Percentiles rank a stretch among this genome's conserved stretches.
Evolutionary conservation across 1,284 basidiomycete species (phyloP).

Genomic region (Melampsora americana): DNA sequence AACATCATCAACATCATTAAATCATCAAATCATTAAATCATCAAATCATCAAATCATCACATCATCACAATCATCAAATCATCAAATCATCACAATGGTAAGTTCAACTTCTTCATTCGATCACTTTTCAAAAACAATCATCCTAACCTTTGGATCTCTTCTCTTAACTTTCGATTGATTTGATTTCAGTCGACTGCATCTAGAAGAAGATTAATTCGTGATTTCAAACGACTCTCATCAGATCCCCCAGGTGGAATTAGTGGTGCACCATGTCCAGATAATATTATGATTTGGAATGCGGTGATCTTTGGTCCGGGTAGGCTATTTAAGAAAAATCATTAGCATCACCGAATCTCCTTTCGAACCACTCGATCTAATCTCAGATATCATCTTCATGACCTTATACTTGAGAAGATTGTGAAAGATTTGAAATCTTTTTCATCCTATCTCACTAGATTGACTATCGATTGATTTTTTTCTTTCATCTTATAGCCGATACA

Average conservation of each 20-base stretch:
- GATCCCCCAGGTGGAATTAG: constrained; percentile 95
- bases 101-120: too few relatives aligned
- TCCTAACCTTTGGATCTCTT: too few relatives aligned
- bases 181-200: constrained; percentile 73
- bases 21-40: too few relatives aligned
- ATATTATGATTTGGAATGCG: constrained; percentile 99
- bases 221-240: constrained; percentile 89
- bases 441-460: background rate
- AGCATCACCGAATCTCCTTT: background rate
- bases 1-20: too few relatives aligned
- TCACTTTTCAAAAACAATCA: too few relatives aligned
- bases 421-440: too few relatives aligned
- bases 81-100: too few relatives aligned
- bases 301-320: constrained; percentile 96
- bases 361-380: background rate
- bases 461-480: background rate
- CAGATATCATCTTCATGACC: background rate
- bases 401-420: too few relatives aligned
- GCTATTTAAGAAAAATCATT: constrained; percentile 50
- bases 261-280: constrained; percentile 92
- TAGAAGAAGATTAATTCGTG: constrained; percentile 82
- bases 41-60: too few relatives aligned
- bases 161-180: too few relatives aligned
- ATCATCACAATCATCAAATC: too few relatives aligned
- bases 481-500: constrained; percentile 71